Evolutionary conservation across 495 filamentous ascomycete species (phyloP).

Genomic region (Chaetomium fimeti): DNA sequence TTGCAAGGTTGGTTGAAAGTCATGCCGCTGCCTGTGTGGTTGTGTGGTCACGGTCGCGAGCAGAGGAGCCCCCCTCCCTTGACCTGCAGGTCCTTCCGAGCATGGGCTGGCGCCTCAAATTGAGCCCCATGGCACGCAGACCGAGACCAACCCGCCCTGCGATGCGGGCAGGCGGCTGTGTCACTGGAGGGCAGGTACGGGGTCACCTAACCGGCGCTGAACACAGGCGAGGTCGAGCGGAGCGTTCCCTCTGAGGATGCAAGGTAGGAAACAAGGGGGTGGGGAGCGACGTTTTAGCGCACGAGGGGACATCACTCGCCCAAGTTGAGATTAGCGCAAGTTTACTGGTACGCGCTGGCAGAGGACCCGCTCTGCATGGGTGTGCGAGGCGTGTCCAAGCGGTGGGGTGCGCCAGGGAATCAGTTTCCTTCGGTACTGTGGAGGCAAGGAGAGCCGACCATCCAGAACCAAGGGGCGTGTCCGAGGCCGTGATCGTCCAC

Average conservation of each 20-base stretch:
- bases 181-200: slow-evolving; percentile 8
- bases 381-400: too few relatives aligned
- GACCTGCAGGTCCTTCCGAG: slow-evolving; percentile 14
- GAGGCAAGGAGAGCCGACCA: background rate
- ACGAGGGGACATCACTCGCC: background rate
- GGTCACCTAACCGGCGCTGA: background rate
- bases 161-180: too few relatives aligned
- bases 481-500: background rate
- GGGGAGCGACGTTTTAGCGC: slow-evolving; percentile 2
- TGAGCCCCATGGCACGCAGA: slow-evolving; percentile 5
- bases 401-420: background rate
- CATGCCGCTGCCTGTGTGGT: slow-evolving; percentile 7
- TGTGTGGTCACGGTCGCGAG: slow-evolving; percentile 10
- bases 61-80: background rate
- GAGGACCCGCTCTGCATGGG: background rate
- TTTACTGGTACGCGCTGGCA: background rate
- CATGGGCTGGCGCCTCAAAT: slow-evolving; percentile 3
- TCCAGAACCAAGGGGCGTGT: slow-evolving; percentile 7
- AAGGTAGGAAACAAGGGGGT: slow-evolving; percentile 4
- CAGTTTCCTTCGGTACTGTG: too few relatives aligned
- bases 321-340: background rate
- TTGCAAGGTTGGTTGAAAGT: slow-evolving; percentile 14
- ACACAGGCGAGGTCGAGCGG: background rate
- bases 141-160: background rate
- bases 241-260: background rate